Conservation (phyloP, 139 green algal genomes). For the Trebouxia sp. region DNA sequence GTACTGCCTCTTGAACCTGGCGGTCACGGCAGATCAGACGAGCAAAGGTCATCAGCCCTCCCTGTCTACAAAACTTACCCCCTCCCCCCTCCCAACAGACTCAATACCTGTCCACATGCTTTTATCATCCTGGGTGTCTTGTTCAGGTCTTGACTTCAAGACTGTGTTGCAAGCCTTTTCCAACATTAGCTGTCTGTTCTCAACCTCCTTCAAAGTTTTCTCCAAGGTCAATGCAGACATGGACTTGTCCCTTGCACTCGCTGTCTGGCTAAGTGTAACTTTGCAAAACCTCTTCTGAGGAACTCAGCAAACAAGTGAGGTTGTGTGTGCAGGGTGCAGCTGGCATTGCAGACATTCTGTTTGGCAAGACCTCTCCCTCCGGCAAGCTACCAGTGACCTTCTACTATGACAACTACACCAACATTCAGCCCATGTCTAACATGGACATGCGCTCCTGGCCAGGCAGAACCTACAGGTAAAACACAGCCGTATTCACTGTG, state of each 20-base stretch:
- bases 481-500: too few species aligned
- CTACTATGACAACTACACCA: constrained; percentile 44
- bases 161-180: too few species aligned
- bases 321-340: constrained; percentile 32
- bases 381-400: constrained; percentile 43
- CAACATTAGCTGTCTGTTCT: not conserved
- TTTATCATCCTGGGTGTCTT: not conserved
- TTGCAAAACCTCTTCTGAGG: too few species aligned
- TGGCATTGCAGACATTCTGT: constrained; percentile 43
- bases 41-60: not conserved
- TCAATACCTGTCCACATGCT: not conserved
- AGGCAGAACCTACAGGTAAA: constrained; percentile 40
- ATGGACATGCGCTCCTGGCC: constrained; percentile 43
- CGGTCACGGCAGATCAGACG: not conserved
- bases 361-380: constrained; percentile 37
- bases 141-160: too few species aligned
- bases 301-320: not conserved
- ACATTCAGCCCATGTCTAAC: constrained; percentile 27
- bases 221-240: not conserved
- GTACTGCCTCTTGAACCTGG: not conserved
- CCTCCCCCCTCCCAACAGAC: not conserved
- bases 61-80: not conserved
- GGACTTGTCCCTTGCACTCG: not conserved
- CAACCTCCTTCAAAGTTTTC: not conserved
- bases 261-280: not conserved